Conservation (phyloP, 495 filamentous ascomycete species). For the Glarea lozoyensis region DNA sequence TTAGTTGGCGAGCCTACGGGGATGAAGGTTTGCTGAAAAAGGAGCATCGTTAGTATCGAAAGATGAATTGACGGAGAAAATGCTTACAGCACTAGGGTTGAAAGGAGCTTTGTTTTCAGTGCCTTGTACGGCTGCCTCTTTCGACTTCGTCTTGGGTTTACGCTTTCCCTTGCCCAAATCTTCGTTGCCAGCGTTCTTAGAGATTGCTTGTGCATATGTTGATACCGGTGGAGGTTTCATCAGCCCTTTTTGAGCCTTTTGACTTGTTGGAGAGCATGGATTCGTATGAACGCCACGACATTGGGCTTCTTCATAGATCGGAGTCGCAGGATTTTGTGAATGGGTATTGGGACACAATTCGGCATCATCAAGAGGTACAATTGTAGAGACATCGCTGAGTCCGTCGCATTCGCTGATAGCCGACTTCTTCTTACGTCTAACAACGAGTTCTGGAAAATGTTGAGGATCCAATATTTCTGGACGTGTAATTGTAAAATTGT, state of each 20-base stretch:
- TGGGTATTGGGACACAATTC: no score
- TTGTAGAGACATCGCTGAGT: no score
- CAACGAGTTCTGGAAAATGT: no score
- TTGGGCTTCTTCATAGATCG: no score
- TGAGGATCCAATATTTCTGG: no score
- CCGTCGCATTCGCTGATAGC: no score
- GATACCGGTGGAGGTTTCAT: background rate
- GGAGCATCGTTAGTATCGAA: background rate
- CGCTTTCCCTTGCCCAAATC: background rate
- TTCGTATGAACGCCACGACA: no score
- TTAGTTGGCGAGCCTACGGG: background rate
- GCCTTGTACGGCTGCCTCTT: background rate
- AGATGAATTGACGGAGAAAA: background rate
- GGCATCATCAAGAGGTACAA: no score
- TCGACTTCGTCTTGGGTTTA: background rate
- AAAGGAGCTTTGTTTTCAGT: background rate
- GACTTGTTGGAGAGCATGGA: no score
- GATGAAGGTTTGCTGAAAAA: constrained; percentile 1
- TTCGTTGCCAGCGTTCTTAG: background rate
- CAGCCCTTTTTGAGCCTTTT: background rate
- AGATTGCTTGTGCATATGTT: background rate
- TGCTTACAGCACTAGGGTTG: background rate
- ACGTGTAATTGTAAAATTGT: no score
- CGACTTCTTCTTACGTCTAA: no score
- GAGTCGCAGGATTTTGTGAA: no score